Evolutionary conservation across 768 basidiomycete genomes (phyloP).

Genomic region (Epithele typhae): DNA sequence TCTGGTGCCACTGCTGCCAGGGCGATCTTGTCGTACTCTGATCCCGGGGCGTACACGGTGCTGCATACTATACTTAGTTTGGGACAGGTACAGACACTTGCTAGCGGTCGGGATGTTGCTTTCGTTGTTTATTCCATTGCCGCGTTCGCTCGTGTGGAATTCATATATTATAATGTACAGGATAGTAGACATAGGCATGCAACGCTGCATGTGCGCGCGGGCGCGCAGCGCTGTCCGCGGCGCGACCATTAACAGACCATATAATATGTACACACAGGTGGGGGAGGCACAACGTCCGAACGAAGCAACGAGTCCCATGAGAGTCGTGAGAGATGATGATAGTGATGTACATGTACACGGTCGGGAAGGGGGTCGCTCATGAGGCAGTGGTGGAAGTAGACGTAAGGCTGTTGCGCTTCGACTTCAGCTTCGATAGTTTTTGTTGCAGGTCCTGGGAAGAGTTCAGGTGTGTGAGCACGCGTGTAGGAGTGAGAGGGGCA

Average conservation of each 20-base stretch:
- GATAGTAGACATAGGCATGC: slow-evolving; percentile 9
- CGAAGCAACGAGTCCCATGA: slow-evolving; percentile 5
- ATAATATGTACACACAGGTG: background rate
- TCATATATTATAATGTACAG: slow-evolving; percentile 12
- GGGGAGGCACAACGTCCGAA: slow-evolving; percentile 1
- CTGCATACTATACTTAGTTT: background rate
- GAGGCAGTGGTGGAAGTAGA: slow-evolving; percentile 9
- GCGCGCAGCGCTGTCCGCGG: slow-evolving; percentile 9
- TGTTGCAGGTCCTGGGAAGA: slow-evolving; percentile 33
- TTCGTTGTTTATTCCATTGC: too few species aligned
- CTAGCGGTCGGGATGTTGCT: too few species aligned
- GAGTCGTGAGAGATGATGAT: slow-evolving; percentile 1
- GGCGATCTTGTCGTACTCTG: slow-evolving; percentile 80
- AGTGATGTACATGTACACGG: background rate
- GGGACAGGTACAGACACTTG: background rate
- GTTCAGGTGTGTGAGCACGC: too few species aligned
- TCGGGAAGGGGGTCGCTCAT: background rate
- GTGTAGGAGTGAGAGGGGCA: too few species aligned
- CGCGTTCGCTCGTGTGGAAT: too few species aligned
- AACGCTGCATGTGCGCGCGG: slow-evolving; percentile 2
- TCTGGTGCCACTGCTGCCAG: slow-evolving; percentile 82
- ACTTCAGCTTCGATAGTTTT: slow-evolving; percentile 50
- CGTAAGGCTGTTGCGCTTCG: slow-evolving; percentile 38
- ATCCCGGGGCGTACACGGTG: too few species aligned
- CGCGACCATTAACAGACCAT: slow-evolving; percentile 5